These are phyloP conservation scores for Podila minutissima DNA, from an alignment of 192 early-diverging fungal genomes.

Conservation along the genomic window DNA sequence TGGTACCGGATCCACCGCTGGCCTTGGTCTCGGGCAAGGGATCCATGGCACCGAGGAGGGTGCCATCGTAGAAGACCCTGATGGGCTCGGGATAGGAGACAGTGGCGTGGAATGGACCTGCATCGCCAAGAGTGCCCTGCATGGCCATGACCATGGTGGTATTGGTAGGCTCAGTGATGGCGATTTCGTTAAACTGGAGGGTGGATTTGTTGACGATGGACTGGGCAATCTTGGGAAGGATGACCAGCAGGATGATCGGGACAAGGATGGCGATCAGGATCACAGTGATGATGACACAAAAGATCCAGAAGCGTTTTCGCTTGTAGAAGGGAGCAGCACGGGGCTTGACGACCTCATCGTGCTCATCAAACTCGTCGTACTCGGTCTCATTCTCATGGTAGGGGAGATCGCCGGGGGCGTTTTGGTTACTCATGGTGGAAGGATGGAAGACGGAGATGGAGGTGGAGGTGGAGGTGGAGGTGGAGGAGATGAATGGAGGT, in stretches of 20 bases:
- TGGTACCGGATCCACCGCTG: slow-evolving; percentile 26
- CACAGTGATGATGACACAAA: slow-evolving; percentile 57
- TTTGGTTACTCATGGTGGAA: background rate
- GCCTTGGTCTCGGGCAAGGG: slow-evolving; percentile 36
- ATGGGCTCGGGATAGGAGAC: slow-evolving; percentile 57
- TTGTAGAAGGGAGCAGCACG: slow-evolving; percentile 43
- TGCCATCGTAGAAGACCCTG: slow-evolving; percentile 52
- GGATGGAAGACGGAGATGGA: background rate
- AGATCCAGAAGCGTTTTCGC: slow-evolving; percentile 61
- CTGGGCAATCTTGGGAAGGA: slow-evolving; percentile 64
- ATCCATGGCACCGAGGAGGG: slow-evolving; percentile 31
- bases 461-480: background rate
- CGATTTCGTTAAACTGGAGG: slow-evolving; percentile 50
- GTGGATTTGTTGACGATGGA: slow-evolving; percentile 53
- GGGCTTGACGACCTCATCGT: slow-evolving; percentile 34
- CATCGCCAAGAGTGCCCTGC: slow-evolving; percentile 48
- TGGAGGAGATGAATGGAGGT: background rate
- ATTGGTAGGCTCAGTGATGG: slow-evolving; percentile 53
- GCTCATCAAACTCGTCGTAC: slow-evolving; percentile 35
- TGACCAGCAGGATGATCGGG: slow-evolving; percentile 59
- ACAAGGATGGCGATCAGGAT: slow-evolving; percentile 54
- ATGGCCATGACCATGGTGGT: slow-evolving; percentile 51
- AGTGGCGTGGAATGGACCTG: slow-evolving; percentile 63
- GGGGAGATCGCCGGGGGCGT: slow-evolving; percentile 19
- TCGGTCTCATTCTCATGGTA: slow-evolving; percentile 44